Conservation (phyloP, 805 yeast species). For the Candida dajiaensis region DNA sequence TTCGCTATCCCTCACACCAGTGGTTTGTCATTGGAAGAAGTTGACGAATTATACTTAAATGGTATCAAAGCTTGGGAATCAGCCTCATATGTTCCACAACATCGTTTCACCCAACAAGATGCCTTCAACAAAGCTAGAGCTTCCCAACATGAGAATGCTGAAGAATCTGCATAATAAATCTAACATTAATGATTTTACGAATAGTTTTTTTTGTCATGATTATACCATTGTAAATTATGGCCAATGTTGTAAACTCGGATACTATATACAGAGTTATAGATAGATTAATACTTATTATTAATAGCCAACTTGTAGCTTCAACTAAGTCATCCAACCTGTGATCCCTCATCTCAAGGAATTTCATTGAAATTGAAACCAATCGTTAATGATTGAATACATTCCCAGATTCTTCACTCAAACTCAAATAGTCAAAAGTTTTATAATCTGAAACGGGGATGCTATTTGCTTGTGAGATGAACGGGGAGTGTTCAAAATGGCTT, state of each 20-base stretch:
- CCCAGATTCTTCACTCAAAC: too few relatives aligned
- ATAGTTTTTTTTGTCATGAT: not conserved
- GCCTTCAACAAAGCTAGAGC: conserved; percentile 21
- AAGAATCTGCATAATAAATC: conserved; percentile 2
- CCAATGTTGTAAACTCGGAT: not conserved
- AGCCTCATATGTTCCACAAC: conserved; percentile 43
- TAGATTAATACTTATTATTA: not conserved
- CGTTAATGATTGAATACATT: too few relatives aligned
- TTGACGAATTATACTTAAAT: conserved; percentile 54
- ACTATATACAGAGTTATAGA: not conserved
- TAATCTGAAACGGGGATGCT: not conserved
- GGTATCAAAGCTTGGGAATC: conserved; percentile 43
- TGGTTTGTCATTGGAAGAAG: conserved; percentile 79
- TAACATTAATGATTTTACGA: conserved; percentile 1
- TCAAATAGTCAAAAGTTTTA: not conserved
- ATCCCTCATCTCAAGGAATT: not conserved
- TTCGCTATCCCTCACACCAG: conserved; percentile 73
- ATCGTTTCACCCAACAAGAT: conserved; percentile 22
- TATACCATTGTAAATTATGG: not conserved
- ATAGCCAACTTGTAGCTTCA: not conserved
- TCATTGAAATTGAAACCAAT: not conserved
- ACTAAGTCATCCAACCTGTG: too few relatives aligned
- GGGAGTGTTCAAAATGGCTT: not conserved
- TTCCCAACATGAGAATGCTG: conserved; percentile 9
- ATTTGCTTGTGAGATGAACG: not conserved